These are phyloP conservation scores for Pseudocercospora fuligena DNA, from an alignment of 2,329 filamentous ascomycete genomes.

Conservation along the genomic window DNA sequence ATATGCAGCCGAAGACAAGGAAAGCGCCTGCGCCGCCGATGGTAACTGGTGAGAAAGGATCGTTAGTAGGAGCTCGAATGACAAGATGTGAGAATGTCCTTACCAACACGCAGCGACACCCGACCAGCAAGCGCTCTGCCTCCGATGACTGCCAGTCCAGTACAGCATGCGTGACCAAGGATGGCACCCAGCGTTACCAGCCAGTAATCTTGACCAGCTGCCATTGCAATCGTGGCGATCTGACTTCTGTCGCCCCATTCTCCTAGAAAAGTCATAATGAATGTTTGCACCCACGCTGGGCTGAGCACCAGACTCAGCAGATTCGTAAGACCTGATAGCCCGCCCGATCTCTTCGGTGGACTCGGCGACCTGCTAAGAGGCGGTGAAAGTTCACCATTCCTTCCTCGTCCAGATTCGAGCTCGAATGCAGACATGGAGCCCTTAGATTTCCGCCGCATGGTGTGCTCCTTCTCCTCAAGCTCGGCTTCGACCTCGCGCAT, in stretches of 20 bases:
- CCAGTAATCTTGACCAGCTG: conserved; percentile 97
- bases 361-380: conserved; percentile 35
- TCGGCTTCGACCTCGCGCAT: conserved; percentile 97
- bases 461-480: conserved; percentile 88
- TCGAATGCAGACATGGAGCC: conserved; percentile 61
- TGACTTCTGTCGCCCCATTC: conserved; percentile 98
- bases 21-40: conserved; percentile 90
- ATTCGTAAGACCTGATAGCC: conserved; percentile 73
- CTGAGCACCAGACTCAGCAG: conserved; percentile 85
- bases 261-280: conserved; percentile 97
- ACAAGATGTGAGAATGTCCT: conserved; percentile 50
- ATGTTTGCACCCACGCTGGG: conserved; percentile 98
- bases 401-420: conserved; percentile 54
- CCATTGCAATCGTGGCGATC: conserved; percentile 98
- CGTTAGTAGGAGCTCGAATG: neutral
- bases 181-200: conserved; percentile 93
- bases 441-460: conserved; percentile 66
- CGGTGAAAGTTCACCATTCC: conserved; percentile 34
- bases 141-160: conserved; percentile 86
- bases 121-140: conserved; percentile 89
- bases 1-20: conserved; percentile 88
- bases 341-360: conserved; percentile 31
- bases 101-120: conserved; percentile 95
- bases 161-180: conserved; percentile 85
- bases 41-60: conserved; percentile 68